Base-by-base conservation (phyloP, 2,329 filamentous ascomycete genomes). In the Ophiognomonia clavigignenti-juglandacearum region DNA sequence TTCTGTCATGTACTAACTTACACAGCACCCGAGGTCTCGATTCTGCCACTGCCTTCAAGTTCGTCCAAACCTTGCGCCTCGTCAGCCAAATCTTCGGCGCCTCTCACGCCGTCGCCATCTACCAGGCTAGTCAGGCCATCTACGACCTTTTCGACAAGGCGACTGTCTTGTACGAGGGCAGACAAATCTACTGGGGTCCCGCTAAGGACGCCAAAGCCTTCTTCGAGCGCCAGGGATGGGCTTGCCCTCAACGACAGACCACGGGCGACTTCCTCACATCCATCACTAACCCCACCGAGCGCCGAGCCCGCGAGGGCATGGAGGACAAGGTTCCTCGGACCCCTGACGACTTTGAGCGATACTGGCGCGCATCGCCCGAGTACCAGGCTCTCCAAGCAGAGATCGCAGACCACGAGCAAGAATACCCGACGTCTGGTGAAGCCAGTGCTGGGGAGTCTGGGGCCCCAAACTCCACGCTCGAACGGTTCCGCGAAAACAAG, bases 91-190 rank as follows among this genome's bases (percentile, higher is more conserved):
- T 88, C 54, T 73, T 77, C 1, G 68, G 76, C 13, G 77, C 77
- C 1, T 77, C 84, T 1, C 80, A 82, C 1, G 69, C 78, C 1
- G 81, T 90, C 3, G 82, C 86, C 9, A 77, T 89, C 8, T 88
- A 88, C 52, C 85, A 90, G 58, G 84, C 86, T 6, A 79, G 78
- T 16, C 81, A 86, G 57, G 69, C 77, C 32, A 83, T 84, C 27
- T 87, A 86, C 59, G 82, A 87, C 49, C 66, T 81, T 14, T 91
- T 92, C 56, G 85, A 92, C 65, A 90, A 90, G 60, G 80, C 78
- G 0, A 73, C 82, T 0, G 83, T 92, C 0, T 68, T 91, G 0
- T 89, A 91, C 57, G 83, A 90, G 58, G 88, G 87, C 1, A 75
- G 83, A 0, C 78, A 91, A 58, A 91, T 91, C 52, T 92, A 81